A percentile compares a stretch with the other conserved stretches of the same genome.
Evolutionary conservation across 257 asterid genomes (phyloP).

Genomic region (Penstemon newberryi): DNA sequence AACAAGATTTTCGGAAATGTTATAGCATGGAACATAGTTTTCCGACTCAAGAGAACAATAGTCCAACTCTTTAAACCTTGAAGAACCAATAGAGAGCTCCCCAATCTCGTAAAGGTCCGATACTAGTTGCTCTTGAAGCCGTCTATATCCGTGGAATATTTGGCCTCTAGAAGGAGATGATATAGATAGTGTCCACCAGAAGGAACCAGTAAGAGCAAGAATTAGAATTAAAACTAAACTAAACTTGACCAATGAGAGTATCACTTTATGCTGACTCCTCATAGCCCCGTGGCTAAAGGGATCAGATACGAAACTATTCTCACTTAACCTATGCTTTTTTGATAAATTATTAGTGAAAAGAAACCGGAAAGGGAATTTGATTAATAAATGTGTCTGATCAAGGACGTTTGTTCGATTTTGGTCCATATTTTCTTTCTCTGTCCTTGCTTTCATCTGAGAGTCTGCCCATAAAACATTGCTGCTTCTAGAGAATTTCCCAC

Average conservation of each 20-base stretch:
- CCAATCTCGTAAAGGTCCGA: conserved; percentile 89
- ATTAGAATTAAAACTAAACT: conserved; percentile 74
- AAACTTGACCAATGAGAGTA: conserved; percentile 52
- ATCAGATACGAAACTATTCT: conserved; percentile 67
- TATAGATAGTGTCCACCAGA: conserved; percentile 92
- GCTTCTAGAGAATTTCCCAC: conserved; percentile 56
- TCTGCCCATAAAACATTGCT: conserved; percentile 67
- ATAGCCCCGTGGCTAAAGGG: conserved; percentile 60
- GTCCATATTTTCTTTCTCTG: conserved; percentile 75
- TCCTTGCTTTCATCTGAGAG: conserved; percentile 76
- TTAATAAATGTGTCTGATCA: conserved; percentile 47
- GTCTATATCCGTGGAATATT: conserved; percentile 69
- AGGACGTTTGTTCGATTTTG: conserved; percentile 36
- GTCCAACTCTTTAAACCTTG: conserved; percentile 69
- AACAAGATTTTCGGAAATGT: conserved; percentile 73
- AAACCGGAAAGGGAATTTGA: conserved; percentile 58
- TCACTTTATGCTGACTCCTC: conserved; percentile 61
- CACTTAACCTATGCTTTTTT: conserved; percentile 53
- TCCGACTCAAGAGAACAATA: conserved; percentile 76
- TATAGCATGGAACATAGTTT: conserved; percentile 88
- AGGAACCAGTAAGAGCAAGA: conserved; percentile 86
- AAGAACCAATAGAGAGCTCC: conserved; percentile 66
- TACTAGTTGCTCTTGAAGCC: conserved; percentile 83
- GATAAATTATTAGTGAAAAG: conserved; percentile 55
- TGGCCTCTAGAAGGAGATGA: conserved; percentile 71